phyloP scores from a whole-genome alignment of 148 eudicot genomes.

The Nepenthes gracilis region DNA sequence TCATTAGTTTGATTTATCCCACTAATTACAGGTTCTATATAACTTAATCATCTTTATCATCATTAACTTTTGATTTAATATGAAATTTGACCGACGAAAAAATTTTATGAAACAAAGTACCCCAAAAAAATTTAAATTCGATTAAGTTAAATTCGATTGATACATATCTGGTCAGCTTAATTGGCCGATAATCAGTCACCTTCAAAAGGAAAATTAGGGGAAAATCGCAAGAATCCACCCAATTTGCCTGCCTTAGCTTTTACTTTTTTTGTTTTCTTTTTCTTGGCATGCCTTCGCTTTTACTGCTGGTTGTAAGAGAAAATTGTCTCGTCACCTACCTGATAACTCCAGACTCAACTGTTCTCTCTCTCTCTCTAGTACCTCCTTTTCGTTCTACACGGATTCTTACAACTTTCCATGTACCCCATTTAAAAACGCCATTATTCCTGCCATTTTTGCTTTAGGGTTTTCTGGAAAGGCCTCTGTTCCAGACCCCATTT shows the following conservation, averaged over 20 bases:
- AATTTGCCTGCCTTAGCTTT: background rate
- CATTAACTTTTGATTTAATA: too few relatives aligned
- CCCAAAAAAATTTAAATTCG: background rate
- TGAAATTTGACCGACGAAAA: too few relatives aligned
- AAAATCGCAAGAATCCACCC: background rate
- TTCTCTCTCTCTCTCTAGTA: constrained; percentile 6
- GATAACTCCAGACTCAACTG: constrained; percentile 34
- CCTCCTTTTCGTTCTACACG: constrained; percentile 1
- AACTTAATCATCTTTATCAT: too few relatives aligned
- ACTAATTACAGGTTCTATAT: too few relatives aligned
- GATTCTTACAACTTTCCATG: background rate
- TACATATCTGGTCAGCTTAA: background rate
- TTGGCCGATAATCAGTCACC: constrained; percentile 5
- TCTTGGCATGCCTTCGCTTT: background rate
- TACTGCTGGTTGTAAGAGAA: constrained; percentile 2
- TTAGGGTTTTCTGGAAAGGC: too few relatives aligned
- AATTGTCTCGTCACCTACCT: constrained; percentile 25
- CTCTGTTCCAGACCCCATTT: too few relatives aligned
- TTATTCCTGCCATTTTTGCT: too few relatives aligned
- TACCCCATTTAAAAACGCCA: too few relatives aligned
- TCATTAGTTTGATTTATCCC: too few relatives aligned
- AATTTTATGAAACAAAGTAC: background rate
- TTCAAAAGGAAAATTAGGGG: constrained; percentile 2
- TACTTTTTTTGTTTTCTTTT: background rate
- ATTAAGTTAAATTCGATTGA: background rate